Evolutionary conservation across 345 rosid species (phyloP).

Genomic region (Hibiscus tridactylites): DNA sequence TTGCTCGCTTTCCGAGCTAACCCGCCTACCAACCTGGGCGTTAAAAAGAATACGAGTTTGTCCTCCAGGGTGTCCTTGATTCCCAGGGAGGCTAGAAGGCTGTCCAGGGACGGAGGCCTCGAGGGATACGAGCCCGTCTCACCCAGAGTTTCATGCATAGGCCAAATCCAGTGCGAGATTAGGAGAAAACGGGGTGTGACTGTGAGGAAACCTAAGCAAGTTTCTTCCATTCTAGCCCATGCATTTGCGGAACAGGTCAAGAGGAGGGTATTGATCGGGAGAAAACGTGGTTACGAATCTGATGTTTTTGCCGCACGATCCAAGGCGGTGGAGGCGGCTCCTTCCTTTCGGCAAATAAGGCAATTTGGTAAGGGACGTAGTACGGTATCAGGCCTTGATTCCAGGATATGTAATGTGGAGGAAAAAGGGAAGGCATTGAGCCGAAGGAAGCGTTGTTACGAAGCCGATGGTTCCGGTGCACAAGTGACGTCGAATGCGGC

Average conservation of each 20-base stretch:
- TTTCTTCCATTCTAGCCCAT: not conserved
- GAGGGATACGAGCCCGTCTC: not conserved
- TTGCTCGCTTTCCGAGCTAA: not conserved
- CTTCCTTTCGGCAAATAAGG: too few relatives aligned
- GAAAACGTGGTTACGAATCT: too few relatives aligned
- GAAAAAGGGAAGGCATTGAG: too few relatives aligned
- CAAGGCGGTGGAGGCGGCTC: too few relatives aligned
- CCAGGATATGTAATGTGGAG: too few relatives aligned
- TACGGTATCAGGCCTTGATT: too few relatives aligned
- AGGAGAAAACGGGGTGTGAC: not conserved
- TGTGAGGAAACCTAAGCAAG: not conserved
- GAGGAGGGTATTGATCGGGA: too few relatives aligned
- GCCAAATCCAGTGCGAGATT: not conserved
- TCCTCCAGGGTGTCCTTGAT: not conserved
- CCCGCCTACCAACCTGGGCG: not conserved
- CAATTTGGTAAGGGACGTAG: too few relatives aligned
- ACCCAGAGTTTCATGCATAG: not conserved
- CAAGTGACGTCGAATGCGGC: not conserved
- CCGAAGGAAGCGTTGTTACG: too few relatives aligned
- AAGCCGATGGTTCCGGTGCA: too few relatives aligned
- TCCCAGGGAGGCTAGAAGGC: conserved; percentile 5
- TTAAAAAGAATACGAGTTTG: not conserved
- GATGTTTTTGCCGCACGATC: too few relatives aligned
- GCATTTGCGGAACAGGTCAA: not conserved
- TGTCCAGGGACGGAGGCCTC: not conserved